Evolutionary conservation across 2,329 filamentous ascomycete species (phyloP).

Genomic region (Lasiodiplodia sp.): DNA sequence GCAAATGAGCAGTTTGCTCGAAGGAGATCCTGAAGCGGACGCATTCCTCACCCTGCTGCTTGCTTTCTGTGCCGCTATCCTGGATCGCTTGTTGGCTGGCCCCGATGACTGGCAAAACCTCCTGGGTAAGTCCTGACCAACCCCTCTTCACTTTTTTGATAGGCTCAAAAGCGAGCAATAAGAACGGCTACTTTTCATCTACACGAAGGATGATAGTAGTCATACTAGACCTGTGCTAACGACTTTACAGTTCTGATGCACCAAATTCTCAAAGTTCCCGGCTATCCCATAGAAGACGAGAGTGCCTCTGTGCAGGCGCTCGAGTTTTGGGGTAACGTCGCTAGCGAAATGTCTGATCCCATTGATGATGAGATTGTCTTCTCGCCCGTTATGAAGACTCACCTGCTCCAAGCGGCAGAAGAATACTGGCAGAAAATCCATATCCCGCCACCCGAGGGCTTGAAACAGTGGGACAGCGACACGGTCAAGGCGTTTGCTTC

Average conservation of each 20-base stretch:
- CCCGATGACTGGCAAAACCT: conserved; percentile 43
- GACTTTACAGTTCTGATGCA: conserved; percentile 57
- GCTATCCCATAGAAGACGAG: conserved; percentile 74
- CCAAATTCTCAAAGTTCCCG: conserved; percentile 70
- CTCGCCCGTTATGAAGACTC: conserved; percentile 62
- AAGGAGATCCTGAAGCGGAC: conserved; percentile 70
- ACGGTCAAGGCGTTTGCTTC: conserved; percentile 73
- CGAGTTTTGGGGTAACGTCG: conserved; percentile 82
- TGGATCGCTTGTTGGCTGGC: conserved; percentile 50
- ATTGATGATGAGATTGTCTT: conserved; percentile 41
- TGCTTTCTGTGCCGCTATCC: conserved; percentile 72
- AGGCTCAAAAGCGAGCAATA: not conserved
- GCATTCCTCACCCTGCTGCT: conserved; percentile 72
- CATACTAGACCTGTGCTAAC: not conserved
- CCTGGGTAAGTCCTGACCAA: conserved; percentile 39
- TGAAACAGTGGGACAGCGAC: conserved; percentile 72
- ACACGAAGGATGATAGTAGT: not conserved
- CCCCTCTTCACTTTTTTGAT: not conserved
- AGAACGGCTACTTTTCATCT: not conserved
- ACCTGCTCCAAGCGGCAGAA: conserved; percentile 69
- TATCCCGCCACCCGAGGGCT: conserved; percentile 66
- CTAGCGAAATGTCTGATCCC: conserved; percentile 71
- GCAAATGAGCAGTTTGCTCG: conserved; percentile 62
- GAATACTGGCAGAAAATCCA: conserved; percentile 73
- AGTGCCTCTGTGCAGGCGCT: conserved; percentile 73